phyloP scores from a whole-genome alignment of 768 basidiomycete genomes.

The Panaeolus papilionaceus region DNA sequence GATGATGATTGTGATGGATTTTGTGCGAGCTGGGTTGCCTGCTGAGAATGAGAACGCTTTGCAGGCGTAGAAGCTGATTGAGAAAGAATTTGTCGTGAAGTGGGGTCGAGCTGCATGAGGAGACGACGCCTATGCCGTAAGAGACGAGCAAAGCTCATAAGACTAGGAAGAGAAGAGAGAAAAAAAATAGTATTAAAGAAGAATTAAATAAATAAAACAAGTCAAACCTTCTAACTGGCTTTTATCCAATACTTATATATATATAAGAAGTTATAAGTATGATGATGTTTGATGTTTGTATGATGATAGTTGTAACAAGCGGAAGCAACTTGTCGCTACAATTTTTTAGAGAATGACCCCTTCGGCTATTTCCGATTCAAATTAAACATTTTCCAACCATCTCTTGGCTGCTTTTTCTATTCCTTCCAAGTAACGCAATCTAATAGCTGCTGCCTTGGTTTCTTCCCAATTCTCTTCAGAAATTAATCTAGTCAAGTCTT shows the following conservation, averaged over 20 bases:
- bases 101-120: conserved; percentile 63
- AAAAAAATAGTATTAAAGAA: conserved; percentile 12
- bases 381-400: conserved; percentile 41
- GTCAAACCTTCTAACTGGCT: conserved; percentile 23
- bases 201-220: conserved; percentile 11
- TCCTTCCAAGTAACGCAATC: conserved; percentile 76
- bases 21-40: conserved; percentile 32
- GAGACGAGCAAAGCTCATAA: conserved; percentile 59
- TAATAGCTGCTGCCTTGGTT: conserved; percentile 65
- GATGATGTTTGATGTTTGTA: not conserved
- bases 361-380: conserved; percentile 29
- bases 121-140: conserved; percentile 58
- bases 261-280: not conserved
- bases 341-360: conserved; percentile 18
- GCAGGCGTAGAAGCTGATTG: conserved; percentile 24
- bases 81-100: conserved; percentile 34
- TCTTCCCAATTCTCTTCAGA: conserved; percentile 56
- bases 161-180: conserved; percentile 16
- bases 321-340: conserved; percentile 19
- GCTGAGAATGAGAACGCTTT: conserved; percentile 57
- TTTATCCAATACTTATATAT: not conserved
- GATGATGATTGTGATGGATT: conserved; percentile 24
- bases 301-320: conserved; percentile 14
- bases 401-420: conserved; percentile 59
- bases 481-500: conserved; percentile 55